Conservation (phyloP, 2,329 filamentous ascomycete genomes). For the Calonectria multiphialidica region DNA sequence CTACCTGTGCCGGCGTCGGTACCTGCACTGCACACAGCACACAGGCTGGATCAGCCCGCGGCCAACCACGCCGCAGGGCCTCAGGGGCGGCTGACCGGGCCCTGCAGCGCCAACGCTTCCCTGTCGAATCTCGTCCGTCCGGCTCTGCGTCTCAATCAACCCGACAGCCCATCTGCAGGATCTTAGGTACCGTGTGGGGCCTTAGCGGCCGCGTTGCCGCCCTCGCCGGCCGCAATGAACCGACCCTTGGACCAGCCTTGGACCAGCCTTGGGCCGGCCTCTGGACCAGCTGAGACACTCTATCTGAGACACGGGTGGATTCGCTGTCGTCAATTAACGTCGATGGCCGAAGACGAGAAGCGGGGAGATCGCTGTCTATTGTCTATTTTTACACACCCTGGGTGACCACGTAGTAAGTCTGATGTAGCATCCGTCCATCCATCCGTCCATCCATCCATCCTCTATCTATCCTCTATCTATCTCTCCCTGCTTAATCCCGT, state of each 20-base stretch:
- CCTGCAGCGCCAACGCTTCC: neutral
- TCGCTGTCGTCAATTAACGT: conserved; percentile 23
- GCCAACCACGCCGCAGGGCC: neutral
- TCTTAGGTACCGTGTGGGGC: conserved; percentile 22
- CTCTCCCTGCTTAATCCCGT: no score
- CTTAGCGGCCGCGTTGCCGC: conserved; percentile 9
- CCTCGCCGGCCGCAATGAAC: conserved; percentile 10
- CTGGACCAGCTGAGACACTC: conserved; percentile 32
- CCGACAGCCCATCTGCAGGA: conserved; percentile 29
- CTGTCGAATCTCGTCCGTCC: neutral
- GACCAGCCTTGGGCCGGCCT: conserved; percentile 10
- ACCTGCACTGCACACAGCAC: no score
- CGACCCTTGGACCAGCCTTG: conserved; percentile 20
- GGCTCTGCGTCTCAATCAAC: conserved; percentile 12
- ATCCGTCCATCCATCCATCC: no score
- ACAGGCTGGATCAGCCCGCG: neutral
- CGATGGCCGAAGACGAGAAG: neutral
- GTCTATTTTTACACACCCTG: conserved; percentile 15
- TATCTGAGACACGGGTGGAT: conserved; percentile 37
- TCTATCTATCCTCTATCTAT: no score
- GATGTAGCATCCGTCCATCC: no score
- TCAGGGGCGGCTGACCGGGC: neutral
- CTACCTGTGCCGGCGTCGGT: neutral
- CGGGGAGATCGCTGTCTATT: neutral
- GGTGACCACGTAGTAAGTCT: neutral